These are phyloP conservation scores for Candida alai DNA, from an alignment of 805 yeast species.

Conservation along the genomic window DNA sequence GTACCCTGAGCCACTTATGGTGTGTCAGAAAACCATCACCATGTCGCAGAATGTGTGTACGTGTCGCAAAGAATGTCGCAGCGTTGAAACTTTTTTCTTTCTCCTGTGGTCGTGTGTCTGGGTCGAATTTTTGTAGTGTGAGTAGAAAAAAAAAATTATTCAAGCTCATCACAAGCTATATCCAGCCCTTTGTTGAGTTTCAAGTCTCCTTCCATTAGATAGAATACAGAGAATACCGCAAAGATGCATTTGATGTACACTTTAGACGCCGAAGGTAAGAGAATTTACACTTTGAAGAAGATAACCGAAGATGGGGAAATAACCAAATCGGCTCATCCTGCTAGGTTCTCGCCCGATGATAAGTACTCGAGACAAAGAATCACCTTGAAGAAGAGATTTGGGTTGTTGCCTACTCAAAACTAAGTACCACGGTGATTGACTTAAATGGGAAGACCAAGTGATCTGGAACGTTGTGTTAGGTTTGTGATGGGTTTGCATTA, in stretches of 20 bases:
- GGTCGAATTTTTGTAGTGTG: no score
- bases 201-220: no score
- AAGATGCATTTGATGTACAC: conserved; percentile 99
- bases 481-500: neutral
- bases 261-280: conserved; percentile 88
- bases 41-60: no score
- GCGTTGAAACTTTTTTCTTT: no score
- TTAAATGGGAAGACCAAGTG: neutral
- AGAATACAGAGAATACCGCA: no score
- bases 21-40: no score
- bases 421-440: conserved; percentile 9
- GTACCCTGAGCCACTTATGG: no score
- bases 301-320: conserved; percentile 80
- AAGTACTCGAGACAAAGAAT: conserved; percentile 99
- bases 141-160: no score
- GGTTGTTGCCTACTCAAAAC: conserved; percentile 81
- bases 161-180: no score
- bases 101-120: no score
- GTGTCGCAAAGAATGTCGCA: no score
- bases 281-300: conserved; percentile 89
- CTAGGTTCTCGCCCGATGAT: conserved; percentile 99
- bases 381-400: conserved; percentile 91
- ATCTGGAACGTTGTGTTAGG: neutral
- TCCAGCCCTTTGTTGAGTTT: no score
- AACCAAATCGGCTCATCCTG: conserved; percentile 99